These are phyloP conservation scores for Amoebophrya sp. DNA, from an alignment of 169 alveolate species.

Conservation along the genomic window DNA sequence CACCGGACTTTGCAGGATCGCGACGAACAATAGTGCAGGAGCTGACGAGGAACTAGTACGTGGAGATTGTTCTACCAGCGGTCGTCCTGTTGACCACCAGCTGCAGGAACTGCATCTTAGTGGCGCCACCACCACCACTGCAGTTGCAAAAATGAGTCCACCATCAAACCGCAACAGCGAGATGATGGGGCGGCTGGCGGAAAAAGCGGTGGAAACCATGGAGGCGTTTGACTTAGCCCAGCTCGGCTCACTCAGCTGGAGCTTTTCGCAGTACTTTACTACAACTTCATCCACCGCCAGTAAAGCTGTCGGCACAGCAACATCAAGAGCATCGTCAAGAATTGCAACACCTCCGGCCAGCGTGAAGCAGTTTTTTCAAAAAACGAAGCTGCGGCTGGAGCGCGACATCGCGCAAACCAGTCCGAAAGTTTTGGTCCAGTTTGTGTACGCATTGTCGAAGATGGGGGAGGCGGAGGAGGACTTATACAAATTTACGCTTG, in stretches of 20 bases:
- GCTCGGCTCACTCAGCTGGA: neutral
- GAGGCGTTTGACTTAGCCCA: neutral
- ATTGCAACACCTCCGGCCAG: neutral
- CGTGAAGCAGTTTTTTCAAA: neutral
- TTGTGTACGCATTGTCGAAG: slow-evolving; percentile 13
- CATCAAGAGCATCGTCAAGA: too few species aligned
- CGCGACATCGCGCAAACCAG: neutral
- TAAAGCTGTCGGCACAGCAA: too few species aligned
- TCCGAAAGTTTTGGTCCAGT: neutral
- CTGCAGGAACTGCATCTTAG: neutral
- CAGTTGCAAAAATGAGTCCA: neutral
- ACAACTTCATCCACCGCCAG: too few species aligned
- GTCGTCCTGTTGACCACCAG: neutral
- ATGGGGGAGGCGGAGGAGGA: neutral
- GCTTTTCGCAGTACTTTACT: neutral
- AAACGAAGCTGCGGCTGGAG: neutral
- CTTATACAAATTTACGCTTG: neutral
- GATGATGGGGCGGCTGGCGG: neutral
- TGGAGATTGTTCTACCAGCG: too few species aligned
- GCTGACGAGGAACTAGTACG: too few species aligned
- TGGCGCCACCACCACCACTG: neutral
- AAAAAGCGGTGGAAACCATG: neutral
- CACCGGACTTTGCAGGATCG: neutral
- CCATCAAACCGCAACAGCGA: too few species aligned
- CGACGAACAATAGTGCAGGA: neutral